phyloP scores from a whole-genome alignment of 2,329 filamentous ascomycete species.

The Zymoseptoria brevis region DNA sequence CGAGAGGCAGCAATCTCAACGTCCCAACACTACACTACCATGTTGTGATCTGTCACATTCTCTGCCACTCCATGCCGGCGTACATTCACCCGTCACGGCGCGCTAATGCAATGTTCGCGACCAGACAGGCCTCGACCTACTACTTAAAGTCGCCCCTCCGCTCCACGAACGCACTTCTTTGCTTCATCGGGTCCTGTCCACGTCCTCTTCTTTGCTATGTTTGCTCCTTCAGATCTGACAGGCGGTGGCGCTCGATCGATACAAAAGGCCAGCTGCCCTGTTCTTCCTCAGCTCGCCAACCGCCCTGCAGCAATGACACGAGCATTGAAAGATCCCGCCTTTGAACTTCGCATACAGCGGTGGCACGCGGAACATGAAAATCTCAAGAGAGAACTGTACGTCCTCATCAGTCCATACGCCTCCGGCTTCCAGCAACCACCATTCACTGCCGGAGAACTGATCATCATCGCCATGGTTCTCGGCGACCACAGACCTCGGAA shows the following conservation, averaged over 20 bases:
- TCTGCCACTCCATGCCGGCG: neutral
- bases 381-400: neutral
- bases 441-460: slow-evolving; percentile 2
- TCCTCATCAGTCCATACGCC: neutral
- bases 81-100: neutral
- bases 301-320: neutral
- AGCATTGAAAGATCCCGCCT: neutral
- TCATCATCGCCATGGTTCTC: slow-evolving; percentile 8
- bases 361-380: neutral
- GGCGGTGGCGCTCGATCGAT: neutral
- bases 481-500: neutral
- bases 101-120: neutral
- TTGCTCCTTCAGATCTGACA: neutral
- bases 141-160: neutral
- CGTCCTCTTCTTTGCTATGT: neutral
- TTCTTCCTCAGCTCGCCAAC: neutral
- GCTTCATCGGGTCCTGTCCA: neutral
- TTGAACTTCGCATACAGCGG: neutral
- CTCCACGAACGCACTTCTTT: neutral
- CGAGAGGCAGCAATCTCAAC: neutral
- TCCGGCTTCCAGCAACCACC: neutral
- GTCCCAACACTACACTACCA: neutral
- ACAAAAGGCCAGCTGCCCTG: neutral
- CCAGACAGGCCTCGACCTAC: neutral
- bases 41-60: neutral